Base-by-base conservation (phyloP, 2,329 filamentous ascomycete genomes). In the Fusarium sp. region DNA sequence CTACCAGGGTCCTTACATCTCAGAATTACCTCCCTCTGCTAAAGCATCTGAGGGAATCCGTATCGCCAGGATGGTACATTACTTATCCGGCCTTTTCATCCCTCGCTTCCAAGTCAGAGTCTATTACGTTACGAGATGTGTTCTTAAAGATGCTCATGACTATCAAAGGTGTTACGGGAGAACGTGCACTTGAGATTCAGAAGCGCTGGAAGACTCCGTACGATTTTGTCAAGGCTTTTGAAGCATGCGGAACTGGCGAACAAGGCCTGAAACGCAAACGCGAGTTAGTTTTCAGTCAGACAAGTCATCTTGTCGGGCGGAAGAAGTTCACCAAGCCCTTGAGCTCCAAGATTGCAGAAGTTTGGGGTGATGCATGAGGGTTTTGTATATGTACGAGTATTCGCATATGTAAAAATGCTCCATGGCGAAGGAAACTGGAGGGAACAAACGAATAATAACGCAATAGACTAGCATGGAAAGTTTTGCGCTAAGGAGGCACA, bases 141-240 rank as follows among this genome's bases (percentile, higher is more conserved):
- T 95, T 88, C 71, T 81, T 96, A 26, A 95, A 95, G 78, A 95
- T 96, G 92, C 85, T 96, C 48, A 94, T 96, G 92, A 93, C 91
- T 67, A 93, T 88, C 3, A 87, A 87, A 56, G 91, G 92, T 2
- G 83, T 96, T 14, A 92, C 91, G 1, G 91, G 91, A 5, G 92
- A 95, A 72, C 93, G 92, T 73, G 93, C 93, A 0, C 78, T 95
- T 7, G 92, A 93, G 78, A 93, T 96, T 14, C 92, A 95, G 75
- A 90, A 88, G 70, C 81, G 85, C n/a, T 96, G 92, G 91, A 88
- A 85, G 68, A 95, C 92, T 3, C 93, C 93, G 0, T 83, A 87
- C 61, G 88, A 88, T 2, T 88, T 96, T 51, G 81, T 93, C n/a
- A 87, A 90, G 73, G 92, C 91, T 0, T 94, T 88, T 73, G 86